Evolutionary conservation across 768 basidiomycete genomes (phyloP), one percentile per base, ranked within the genome.

Genomic region (Mycena alexandri): DNA sequence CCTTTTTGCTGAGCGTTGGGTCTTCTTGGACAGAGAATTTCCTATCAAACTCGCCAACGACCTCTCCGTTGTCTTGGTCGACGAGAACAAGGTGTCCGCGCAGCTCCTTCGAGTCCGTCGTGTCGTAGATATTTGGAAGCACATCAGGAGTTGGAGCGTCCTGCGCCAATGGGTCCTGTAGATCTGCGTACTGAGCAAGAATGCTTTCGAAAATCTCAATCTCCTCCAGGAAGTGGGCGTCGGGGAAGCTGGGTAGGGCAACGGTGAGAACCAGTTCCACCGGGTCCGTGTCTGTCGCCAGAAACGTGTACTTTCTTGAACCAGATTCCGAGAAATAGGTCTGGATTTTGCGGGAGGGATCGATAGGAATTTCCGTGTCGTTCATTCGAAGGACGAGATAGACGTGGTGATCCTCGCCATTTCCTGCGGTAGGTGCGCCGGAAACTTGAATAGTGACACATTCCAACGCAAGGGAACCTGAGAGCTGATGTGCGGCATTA

Each of bases 41-140:
- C 52, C 87, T 82, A 63, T 90, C 90, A 11, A 93, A 81, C 73
- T 90, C 87, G 0, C 90, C 92, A 16, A 94, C 82, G 13, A 93
- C 83, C 68, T 92, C 88, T 2, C 92, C 92, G 50, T 84, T 89
- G 46, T 87, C 84, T 75, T 93, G 87, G 74, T 94, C 88, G 60
- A 94, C 84, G 67, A 93, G 84, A 43, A 93, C 87, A 34, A 93
- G 83, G 55, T 85, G 86, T 7, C 92, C 91, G 29, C 82, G 78
- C 38, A 84, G 77, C 69, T 84, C 82, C 50, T 80, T 75, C 29
- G 77, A 68, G 43, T 72, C 76, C 16, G 25, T 63, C 51, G 61
- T 75, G 70, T 22, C 54, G 51, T 72, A 44, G 34, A 66, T 44
- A 64, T 58, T 50, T 62, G 48, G 50, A 70, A 60, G 16, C 47